Evolutionary conservation across 2,329 filamentous ascomycete species (phyloP), one percentile per base, ranked within the genome.

Genomic region (Colletotrichum noveboracense): DNA sequence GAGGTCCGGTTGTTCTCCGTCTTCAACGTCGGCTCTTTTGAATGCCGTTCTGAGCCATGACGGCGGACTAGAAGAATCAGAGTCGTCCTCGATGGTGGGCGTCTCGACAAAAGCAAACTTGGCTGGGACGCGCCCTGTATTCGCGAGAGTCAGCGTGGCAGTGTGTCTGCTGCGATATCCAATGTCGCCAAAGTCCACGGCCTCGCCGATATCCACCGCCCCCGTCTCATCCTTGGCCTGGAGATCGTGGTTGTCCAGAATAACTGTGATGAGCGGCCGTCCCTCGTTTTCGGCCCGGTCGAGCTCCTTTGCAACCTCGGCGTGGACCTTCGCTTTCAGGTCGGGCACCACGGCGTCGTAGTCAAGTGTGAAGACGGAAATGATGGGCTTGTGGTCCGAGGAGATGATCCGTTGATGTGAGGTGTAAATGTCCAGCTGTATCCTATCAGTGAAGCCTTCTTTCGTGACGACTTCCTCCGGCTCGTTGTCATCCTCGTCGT

Each of bases 331-430:
- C 2, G 95, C 92, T 82, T 97, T 98, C 30, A 98, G 86, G 32
- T 96, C 93, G 0, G 96, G 94, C 0, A 97, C 92, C 1, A 98
- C 94, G 1, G 95, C 94, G 77, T 98, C 95, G 81, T 97, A 98
- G 60, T 94, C 93, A 9, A 99, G 85, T 0, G 91, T 93, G 81
- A 98, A 98, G 1, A 96, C 87, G 1, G 96, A 95, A 74, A 93
- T 91, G 3, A 99, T 86, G 0, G 97, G 97, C 83, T 99, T 99
- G 85, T 99, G 97, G 80, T 99, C 97, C 0, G 96, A 98, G 1
- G 96, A 98, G 18, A 95, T 91, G 28, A 99, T 93, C 21, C 94
- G 91, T 83, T 98, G 97, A 80, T 98, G 95, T 1, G 96, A 96
- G 0, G 93, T 92, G 82, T 99, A 99, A 74, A 94, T 84, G 70